Conservation (phyloP, 768 basidiomycete genomes). For the Termitomyces sp. region DNA sequence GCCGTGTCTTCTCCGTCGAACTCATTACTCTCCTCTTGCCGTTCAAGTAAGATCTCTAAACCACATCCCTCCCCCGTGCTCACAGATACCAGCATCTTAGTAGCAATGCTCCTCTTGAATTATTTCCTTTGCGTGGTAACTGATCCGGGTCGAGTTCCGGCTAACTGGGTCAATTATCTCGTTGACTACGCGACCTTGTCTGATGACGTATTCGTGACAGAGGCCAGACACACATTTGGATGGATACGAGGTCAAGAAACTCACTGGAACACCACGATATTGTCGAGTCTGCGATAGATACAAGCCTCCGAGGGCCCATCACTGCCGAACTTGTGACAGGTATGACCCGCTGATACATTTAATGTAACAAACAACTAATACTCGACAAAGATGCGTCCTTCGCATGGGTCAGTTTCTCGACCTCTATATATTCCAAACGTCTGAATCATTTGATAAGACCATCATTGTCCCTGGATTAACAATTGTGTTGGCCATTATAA, state of each 20-base stretch:
- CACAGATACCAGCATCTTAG: conserved; percentile 51
- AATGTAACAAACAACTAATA: conserved; percentile 1
- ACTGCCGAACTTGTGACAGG: conserved; percentile 85
- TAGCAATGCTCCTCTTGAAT: conserved; percentile 80
- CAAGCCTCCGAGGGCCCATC: conserved; percentile 89
- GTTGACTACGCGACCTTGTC: background rate
- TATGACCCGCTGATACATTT: background rate
- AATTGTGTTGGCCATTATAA: conserved; percentile 95
- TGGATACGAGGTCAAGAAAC: conserved; percentile 86
- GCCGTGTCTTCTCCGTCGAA: conserved; percentile 64
- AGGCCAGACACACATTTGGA: conserved; percentile 68
- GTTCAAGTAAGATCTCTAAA: conserved; percentile 69
- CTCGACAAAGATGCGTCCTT: conserved; percentile 60
- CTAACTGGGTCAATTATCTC: conserved; percentile 56
- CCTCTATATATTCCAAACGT: background rate
- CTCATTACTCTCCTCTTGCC: conserved; percentile 74
- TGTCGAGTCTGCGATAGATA: conserved; percentile 83
- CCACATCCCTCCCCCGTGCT: conserved; percentile 5
- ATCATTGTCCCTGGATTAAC: conserved; percentile 91
- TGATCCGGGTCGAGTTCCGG: conserved; percentile 82
- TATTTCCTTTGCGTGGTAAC: conserved; percentile 81
- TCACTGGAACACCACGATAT: conserved; percentile 76
- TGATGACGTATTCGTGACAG: conserved; percentile 31
- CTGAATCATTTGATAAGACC: conserved; percentile 43
- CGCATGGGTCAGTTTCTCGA: conserved; percentile 72